phyloP scores from a whole-genome alignment of 1,284 basidiomycete species.

The Leccinum solheimii region DNA sequence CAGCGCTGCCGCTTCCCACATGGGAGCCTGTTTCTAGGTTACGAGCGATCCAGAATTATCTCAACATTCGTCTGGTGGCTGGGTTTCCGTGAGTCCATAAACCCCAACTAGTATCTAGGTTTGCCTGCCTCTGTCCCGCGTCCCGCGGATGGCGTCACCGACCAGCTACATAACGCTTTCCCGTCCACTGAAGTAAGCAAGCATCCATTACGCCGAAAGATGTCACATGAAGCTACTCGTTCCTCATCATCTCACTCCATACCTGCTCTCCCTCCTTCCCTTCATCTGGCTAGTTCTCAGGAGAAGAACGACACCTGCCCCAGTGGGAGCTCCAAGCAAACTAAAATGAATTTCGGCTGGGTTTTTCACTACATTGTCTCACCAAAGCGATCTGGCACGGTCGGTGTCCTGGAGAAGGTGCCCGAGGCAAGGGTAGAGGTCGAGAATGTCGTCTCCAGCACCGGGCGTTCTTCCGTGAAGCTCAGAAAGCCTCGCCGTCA shows the following conservation, averaged over 20 bases:
- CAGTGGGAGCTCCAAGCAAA: not conserved
- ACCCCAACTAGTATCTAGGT: not conserved
- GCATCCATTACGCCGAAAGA: conserved; percentile 5
- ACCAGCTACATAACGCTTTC: conserved; percentile 4
- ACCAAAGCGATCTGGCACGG: not conserved
- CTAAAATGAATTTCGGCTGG: conserved; percentile 3
- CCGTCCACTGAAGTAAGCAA: conserved; percentile 1
- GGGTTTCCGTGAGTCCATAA: conserved; percentile 2
- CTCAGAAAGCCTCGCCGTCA: not conserved
- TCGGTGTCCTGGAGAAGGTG: conserved; percentile 2
- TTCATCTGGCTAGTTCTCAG: conserved; percentile 10
- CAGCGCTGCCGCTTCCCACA: conserved; percentile 11
- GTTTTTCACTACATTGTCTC: conserved; percentile 16
- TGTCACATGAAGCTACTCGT: conserved; percentile 11
- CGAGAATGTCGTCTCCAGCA: not conserved
- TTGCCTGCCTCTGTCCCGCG: not conserved
- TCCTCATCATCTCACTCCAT: conserved; percentile 10
- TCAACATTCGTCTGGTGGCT: conserved; percentile 1
- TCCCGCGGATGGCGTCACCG: conserved; percentile 2
- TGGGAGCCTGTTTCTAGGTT: conserved; percentile 18
- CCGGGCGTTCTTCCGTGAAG: not conserved
- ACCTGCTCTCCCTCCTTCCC: conserved; percentile 19
- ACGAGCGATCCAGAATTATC: conserved; percentile 8
- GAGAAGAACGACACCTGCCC: not conserved
- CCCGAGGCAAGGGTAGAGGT: conserved; percentile 1